A percentile compares a stretch with the other conserved stretches of the same genome.
phyloP scores from a whole-genome alignment of 2,329 filamentous ascomycete genomes.

The Penicillium sp. region DNA sequence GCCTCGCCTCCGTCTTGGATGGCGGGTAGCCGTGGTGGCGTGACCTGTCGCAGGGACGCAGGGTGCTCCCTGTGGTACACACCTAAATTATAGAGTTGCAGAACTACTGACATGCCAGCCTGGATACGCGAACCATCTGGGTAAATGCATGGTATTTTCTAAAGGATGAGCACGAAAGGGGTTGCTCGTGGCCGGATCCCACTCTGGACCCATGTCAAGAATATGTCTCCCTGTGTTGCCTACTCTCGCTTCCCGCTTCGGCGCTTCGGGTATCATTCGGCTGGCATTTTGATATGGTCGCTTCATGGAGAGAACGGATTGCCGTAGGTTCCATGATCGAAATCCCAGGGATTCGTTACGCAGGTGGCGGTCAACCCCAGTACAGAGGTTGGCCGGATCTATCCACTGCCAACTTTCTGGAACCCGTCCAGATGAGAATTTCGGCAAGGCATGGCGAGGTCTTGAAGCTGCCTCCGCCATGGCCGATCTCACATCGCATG shows the following conservation, averaged over 20 bases:
- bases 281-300: not conserved
- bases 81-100: constrained; percentile 17
- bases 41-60: constrained; percentile 16
- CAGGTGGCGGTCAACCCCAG: constrained; percentile 11
- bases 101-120: not conserved
- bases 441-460: constrained; percentile 3
- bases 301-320: constrained; percentile 2
- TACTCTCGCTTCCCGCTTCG: not conserved
- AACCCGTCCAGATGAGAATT: constrained; percentile 12
- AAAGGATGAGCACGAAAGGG: not conserved
- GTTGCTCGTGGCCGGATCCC: not conserved
- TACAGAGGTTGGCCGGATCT: not conserved
- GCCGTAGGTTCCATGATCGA: not conserved
- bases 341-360: constrained; percentile 9
- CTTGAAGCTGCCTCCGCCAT: constrained; percentile 1
- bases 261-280: not conserved
- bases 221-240: not conserved
- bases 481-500: not conserved
- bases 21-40: constrained; percentile 16
- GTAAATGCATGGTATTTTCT: not conserved
- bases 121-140: not conserved
- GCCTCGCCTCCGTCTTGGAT: constrained; percentile 9
- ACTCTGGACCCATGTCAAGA: not conserved
- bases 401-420: constrained; percentile 4
- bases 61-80: constrained; percentile 17